Conservation (phyloP, 148 eudicot genomes). For the Vaccinium macrocarpon region DNA sequence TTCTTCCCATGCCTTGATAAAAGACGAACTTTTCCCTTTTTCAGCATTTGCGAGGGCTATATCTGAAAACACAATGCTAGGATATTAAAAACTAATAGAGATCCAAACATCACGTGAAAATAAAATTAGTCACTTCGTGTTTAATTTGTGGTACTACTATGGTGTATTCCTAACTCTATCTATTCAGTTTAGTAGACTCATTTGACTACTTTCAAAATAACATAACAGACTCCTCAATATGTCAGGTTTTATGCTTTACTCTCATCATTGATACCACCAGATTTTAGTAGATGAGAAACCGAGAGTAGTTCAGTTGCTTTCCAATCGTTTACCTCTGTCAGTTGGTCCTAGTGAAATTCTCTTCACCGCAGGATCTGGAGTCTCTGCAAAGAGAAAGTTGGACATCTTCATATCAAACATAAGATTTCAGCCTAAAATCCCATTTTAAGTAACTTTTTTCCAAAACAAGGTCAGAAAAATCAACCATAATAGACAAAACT, state of each 20-base stretch:
- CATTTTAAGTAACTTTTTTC: no score
- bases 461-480: no score
- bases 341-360: constrained; percentile 26
- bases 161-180: background rate
- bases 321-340: constrained; percentile 33
- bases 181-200: background rate
- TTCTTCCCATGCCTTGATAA: constrained; percentile 96
- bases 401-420: no score
- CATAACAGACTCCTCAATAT: background rate
- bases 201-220: background rate
- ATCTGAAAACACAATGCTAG: constrained; percentile 32
- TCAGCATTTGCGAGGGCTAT: constrained; percentile 64
- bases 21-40: constrained; percentile 67
- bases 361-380: constrained; percentile 27
- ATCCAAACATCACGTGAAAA: background rate
- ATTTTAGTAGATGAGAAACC: background rate
- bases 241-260: background rate
- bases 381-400: constrained; percentile 16
- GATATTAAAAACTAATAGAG: background rate
- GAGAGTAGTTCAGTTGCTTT: background rate
- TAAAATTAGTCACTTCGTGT: background rate
- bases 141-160: no score
- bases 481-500: no score
- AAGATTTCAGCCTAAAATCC: no score
- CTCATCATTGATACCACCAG: background rate